These are phyloP conservation scores for Brassica napus DNA, from an alignment of 345 rosid species.

Conservation along the genomic window DNA sequence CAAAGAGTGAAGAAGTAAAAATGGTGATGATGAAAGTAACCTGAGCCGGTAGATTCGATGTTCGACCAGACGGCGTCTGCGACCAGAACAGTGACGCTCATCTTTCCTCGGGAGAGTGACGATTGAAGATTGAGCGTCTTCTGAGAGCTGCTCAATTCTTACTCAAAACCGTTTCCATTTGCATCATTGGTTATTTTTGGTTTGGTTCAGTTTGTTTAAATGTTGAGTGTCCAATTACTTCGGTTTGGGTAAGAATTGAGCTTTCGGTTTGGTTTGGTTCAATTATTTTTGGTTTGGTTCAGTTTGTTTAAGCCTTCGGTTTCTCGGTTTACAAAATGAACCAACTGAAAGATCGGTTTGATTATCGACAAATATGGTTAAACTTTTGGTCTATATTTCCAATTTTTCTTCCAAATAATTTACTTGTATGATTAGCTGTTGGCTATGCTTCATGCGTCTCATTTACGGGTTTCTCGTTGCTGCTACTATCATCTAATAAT, in stretches of 20 bases:
- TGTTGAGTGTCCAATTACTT: not conserved
- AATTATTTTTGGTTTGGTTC: not conserved
- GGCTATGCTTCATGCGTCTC: too few species aligned
- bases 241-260: not conserved
- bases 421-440: too few species aligned
- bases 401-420: too few species aligned
- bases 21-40: conserved; percentile 21
- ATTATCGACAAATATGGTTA: too few species aligned
- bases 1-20: not conserved
- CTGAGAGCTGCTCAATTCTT: not conserved
- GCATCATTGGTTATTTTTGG: not conserved
- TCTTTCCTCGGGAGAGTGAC: conserved; percentile 19
- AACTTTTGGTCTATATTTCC: too few species aligned
- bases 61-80: conserved; percentile 62
- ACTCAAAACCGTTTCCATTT: not conserved
- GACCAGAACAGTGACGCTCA: conserved; percentile 48
- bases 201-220: not conserved
- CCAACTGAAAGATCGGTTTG: too few species aligned
- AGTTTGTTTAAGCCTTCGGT: too few species aligned
- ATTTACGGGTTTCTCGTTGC: not conserved
- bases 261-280: not conserved
- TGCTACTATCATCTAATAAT: not conserved
- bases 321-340: too few species aligned
- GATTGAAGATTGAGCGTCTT: not conserved
- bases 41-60: conserved; percentile 58